phyloP scores from a whole-genome alignment of 192 early-diverging fungal genomes.

The Phlyctochytrium planicorne region DNA sequence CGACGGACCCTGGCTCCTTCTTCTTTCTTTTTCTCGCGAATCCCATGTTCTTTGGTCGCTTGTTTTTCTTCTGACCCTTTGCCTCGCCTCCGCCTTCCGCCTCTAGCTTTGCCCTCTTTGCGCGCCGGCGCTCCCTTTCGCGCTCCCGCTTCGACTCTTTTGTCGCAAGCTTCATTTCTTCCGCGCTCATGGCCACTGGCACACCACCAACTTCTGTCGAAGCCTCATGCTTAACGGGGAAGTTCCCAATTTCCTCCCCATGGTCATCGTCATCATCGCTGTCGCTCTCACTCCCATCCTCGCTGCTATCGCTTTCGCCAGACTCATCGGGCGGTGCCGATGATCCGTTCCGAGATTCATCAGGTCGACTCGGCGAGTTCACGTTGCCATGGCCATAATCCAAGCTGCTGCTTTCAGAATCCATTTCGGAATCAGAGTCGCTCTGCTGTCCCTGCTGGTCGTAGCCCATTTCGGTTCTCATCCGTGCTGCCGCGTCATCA shows the following conservation, averaged over 20 bases:
- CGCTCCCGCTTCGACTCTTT: background rate
- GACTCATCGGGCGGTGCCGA: no score
- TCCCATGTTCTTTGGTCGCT: background rate
- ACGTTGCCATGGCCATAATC: no score
- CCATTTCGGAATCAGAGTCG: slow-evolving; percentile 1
- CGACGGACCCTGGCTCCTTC: background rate
- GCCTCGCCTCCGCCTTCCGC: no score
- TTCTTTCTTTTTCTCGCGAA: background rate
- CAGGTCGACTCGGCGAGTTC: no score
- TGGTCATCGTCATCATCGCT: slow-evolving; percentile 31
- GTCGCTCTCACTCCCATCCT: slow-evolving; percentile 32
- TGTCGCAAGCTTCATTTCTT: background rate
- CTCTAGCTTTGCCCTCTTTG: background rate
- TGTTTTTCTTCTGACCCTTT: background rate
- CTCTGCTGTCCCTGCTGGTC: no score
- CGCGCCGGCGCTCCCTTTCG: background rate
- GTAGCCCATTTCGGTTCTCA: no score
- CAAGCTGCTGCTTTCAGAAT: no score
- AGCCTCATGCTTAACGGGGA: background rate
- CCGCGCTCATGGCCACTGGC: background rate
- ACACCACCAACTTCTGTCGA: background rate
- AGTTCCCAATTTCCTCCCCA: slow-evolving; percentile 17
- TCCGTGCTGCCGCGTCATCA: no score
- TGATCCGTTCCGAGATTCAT: no score
- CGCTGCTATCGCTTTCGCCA: no score